A percentile compares a stretch with the other conserved stretches of the same genome.
Evolutionary conservation across 257 asterid species (phyloP).

Genomic region (Echium plantagineum): DNA sequence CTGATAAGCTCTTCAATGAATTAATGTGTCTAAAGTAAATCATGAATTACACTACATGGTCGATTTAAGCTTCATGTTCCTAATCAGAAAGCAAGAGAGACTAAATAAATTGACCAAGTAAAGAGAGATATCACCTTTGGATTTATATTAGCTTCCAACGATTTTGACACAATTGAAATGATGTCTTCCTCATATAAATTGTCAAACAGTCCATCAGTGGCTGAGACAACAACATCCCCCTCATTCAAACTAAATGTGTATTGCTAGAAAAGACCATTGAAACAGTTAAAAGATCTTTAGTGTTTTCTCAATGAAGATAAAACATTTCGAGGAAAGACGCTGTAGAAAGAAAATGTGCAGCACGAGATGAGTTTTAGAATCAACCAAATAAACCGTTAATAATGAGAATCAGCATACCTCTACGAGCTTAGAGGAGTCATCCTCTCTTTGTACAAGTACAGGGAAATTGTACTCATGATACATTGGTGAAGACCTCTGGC

Average conservation of each 20-base stretch:
- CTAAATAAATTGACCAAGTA: background rate
- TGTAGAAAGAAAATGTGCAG: background rate
- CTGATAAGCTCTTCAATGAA: too few relatives aligned
- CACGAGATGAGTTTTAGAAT: background rate
- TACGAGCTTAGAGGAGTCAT: constrained; percentile 45
- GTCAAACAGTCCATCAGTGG: constrained; percentile 78
- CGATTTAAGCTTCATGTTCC: background rate
- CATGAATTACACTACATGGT: too few relatives aligned
- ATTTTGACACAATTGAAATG: constrained; percentile 33
- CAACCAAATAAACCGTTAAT: background rate
- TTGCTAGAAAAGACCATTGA: constrained; percentile 24
- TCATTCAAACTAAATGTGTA: constrained; percentile 57
- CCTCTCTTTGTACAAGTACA: constrained; percentile 39
- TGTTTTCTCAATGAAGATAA: background rate
- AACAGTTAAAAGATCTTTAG: background rate
- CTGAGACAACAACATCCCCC: constrained; percentile 50
- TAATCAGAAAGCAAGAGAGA: background rate
- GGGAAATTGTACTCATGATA: constrained; percentile 62
- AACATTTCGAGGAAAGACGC: background rate
- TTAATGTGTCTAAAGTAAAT: too few relatives aligned
- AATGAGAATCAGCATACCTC: constrained; percentile 37
- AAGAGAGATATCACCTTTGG: constrained; percentile 33
- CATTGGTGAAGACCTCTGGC: constrained; percentile 59
- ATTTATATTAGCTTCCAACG: constrained; percentile 32
- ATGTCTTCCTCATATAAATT: constrained; percentile 70